phyloP scores from a whole-genome alignment of 148 eudicot genomes.

The Fallopia convolvulus region DNA sequence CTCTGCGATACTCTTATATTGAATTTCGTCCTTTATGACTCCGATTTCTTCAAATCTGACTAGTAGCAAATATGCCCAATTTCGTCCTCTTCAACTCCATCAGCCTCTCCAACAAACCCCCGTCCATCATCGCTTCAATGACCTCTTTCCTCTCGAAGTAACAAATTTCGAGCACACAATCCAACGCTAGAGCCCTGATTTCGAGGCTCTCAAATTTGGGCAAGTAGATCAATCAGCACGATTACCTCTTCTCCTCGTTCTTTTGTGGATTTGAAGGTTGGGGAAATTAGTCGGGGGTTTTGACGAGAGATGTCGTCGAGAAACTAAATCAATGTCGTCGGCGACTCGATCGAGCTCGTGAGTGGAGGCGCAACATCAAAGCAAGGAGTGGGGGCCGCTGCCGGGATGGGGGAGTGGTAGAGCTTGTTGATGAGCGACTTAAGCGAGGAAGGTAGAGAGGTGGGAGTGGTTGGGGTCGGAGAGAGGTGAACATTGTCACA shows the following conservation, averaged over 20 bases:
- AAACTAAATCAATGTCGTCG: conserved; percentile 32
- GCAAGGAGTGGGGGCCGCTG: conserved; percentile 43
- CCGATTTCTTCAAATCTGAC: no score
- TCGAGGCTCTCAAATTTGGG: conserved; percentile 20
- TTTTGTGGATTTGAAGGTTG: conserved; percentile 9
- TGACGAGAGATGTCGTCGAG: conserved; percentile 36
- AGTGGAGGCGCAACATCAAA: conserved; percentile 38
- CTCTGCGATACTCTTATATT: no score
- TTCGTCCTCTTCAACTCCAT: conserved; percentile 68
- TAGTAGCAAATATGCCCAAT: conserved; percentile 15
- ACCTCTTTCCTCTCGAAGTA: conserved; percentile 82
- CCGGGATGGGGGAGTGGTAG: conserved; percentile 34
- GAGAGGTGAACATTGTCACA: background rate
- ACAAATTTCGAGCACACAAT: conserved; percentile 68
- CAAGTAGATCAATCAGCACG: conserved; percentile 20
- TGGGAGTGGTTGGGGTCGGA: conserved; percentile 44
- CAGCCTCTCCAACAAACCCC: conserved; percentile 37
- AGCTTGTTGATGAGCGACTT: conserved; percentile 30
- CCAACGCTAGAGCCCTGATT: conserved; percentile 29
- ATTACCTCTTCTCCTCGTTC: conserved; percentile 16
- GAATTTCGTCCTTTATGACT: no score
- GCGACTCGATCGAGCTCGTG: conserved; percentile 66
- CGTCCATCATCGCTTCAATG: conserved; percentile 64
- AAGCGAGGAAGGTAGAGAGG: conserved; percentile 55
- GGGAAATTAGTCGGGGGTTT: conserved; percentile 17